phyloP scores from a whole-genome alignment of 108 stramenopile species.

The Skeletonema potamos region DNA sequence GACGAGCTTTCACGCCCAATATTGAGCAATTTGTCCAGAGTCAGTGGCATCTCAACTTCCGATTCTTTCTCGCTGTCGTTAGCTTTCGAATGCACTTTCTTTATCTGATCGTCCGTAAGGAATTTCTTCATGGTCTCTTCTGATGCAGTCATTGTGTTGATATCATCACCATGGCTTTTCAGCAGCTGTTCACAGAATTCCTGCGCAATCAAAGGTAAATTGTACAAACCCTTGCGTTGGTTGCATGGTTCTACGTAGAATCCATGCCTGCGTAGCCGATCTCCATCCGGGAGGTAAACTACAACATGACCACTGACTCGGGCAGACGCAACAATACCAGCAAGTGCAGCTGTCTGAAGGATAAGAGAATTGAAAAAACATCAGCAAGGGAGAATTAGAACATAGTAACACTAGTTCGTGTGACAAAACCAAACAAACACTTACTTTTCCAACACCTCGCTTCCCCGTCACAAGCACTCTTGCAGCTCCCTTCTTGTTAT shows the following conservation, averaged over 20 bases:
- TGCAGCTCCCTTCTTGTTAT: slow-evolving; percentile 32
- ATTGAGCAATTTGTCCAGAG: slow-evolving; percentile 56
- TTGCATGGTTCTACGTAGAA: slow-evolving; percentile 62
- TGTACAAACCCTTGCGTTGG: slow-evolving; percentile 59
- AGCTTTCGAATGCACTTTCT: slow-evolving; percentile 27
- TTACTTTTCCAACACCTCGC: slow-evolving; percentile 72
- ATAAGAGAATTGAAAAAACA: background rate
- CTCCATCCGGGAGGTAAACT: slow-evolving; percentile 74
- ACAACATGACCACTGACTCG: slow-evolving; percentile 75
- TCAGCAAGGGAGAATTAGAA: background rate
- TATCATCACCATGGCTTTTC: slow-evolving; percentile 53
- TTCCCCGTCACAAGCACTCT: slow-evolving; percentile 65
- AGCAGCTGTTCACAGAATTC: slow-evolving; percentile 60
- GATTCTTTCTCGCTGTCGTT: slow-evolving; percentile 10
- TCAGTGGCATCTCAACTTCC: slow-evolving; percentile 23
- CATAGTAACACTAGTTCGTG: background rate
- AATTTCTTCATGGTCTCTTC: slow-evolving; percentile 48
- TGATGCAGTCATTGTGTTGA: slow-evolving; percentile 43
- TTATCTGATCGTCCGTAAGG: slow-evolving; percentile 60
- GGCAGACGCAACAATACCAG: slow-evolving; percentile 77
- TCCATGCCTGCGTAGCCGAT: slow-evolving; percentile 67
- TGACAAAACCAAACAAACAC: background rate
- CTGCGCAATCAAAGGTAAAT: slow-evolving; percentile 71
- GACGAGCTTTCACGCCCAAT: slow-evolving; percentile 46
- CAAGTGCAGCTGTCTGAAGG: slow-evolving; percentile 61